Conservation (phyloP, 768 basidiomycete genomes). For the Amanita pseudoporphyria region DNA sequence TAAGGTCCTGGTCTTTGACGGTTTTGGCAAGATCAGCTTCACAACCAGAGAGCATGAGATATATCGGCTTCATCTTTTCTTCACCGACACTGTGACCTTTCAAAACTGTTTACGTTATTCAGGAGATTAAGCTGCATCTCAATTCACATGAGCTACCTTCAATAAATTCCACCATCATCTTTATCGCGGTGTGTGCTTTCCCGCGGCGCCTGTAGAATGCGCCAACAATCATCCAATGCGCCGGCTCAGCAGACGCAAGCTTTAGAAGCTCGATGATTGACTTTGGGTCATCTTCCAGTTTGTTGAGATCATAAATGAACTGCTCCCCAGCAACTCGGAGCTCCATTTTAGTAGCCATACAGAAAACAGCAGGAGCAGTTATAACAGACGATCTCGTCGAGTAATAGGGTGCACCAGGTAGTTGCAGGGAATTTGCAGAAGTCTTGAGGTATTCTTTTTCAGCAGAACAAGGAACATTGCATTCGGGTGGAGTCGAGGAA, state of each 20-base stretch:
- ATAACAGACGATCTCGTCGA: background rate
- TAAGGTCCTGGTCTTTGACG: conserved; percentile 15
- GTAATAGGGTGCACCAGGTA: background rate
- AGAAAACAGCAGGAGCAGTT: conserved; percentile 10
- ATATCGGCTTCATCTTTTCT: conserved; percentile 36
- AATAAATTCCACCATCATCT: conserved; percentile 35
- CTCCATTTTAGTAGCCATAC: conserved; percentile 20
- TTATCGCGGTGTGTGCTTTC: conserved; percentile 34
- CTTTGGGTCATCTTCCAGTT: conserved; percentile 32
- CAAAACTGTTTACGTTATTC: conserved; percentile 27
- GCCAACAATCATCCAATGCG: conserved; percentile 47
- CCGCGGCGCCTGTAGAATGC: conserved; percentile 42
- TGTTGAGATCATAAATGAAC: conserved; percentile 32
- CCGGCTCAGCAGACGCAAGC: conserved; percentile 33
- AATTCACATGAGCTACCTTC: conserved; percentile 25
- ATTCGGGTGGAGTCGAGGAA: too few relatives aligned
- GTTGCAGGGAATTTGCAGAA: background rate
- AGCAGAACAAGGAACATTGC: too few relatives aligned
- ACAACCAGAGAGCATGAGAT: conserved; percentile 44
- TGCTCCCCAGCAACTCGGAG: conserved; percentile 30
- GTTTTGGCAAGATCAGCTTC: conserved; percentile 36
- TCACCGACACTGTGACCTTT: conserved; percentile 24
- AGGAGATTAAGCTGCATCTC: conserved; percentile 1
- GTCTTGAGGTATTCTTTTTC: too few relatives aligned
- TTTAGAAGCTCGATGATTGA: conserved; percentile 38